These are phyloP conservation scores for Trichoderma reesei DNA, from an alignment of 495 filamentous ascomycete genomes.

Conservation along the genomic window DNA sequence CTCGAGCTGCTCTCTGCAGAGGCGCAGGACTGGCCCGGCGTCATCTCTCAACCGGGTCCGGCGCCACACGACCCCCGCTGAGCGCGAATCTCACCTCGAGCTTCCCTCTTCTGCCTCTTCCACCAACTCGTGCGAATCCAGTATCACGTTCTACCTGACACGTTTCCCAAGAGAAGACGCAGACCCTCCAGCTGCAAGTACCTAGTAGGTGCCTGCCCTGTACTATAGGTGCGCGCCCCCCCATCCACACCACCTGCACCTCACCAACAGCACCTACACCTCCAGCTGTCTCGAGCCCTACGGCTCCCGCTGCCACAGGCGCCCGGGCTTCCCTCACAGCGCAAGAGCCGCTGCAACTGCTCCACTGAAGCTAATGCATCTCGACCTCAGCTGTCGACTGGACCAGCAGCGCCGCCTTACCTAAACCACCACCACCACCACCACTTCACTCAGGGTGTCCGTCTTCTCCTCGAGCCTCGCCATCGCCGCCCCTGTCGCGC, in stretches of 20 bases:
- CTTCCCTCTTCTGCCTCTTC: not conserved
- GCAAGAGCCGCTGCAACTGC: slow-evolving; percentile 8
- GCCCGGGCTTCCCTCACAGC: too few species aligned
- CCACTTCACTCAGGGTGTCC: not conserved
- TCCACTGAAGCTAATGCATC: slow-evolving; percentile 8
- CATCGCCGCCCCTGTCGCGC: not conserved
- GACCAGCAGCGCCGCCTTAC: not conserved
- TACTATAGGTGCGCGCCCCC: too few species aligned
- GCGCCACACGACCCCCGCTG: not conserved
- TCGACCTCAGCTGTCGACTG: not conserved
- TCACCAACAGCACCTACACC: not conserved
- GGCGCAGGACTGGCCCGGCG: slow-evolving; percentile 6
- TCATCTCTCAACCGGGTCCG: slow-evolving; percentile 8
- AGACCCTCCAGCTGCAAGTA: too few species aligned
- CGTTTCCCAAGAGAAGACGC: too few species aligned
- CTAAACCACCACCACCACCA: not conserved
- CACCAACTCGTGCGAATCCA: too few species aligned
- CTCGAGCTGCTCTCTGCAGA: not conserved
- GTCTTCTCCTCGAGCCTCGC: not conserved
- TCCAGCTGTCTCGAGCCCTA: not conserved
- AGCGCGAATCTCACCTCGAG: not conserved
- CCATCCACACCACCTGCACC: not conserved
- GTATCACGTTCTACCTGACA: too few species aligned
- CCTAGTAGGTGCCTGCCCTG: too few species aligned
- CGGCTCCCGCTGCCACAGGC: not conserved